These are phyloP conservation scores for Malassezia caprae DNA, from an alignment of 1,284 basidiomycete genomes.

Conservation along the genomic window DNA sequence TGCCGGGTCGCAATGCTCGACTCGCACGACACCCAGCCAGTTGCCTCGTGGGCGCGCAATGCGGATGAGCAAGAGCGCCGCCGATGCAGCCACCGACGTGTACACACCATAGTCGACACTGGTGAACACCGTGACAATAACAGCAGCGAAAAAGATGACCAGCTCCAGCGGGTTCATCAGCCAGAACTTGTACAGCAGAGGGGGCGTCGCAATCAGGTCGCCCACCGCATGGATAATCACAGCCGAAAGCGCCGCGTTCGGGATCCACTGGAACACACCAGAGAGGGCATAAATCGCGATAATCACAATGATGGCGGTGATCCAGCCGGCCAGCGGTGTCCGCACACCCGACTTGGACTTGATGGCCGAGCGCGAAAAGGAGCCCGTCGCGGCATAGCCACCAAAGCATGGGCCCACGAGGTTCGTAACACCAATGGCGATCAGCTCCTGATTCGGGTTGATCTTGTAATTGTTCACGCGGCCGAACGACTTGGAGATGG, in stretches of 20 bases:
- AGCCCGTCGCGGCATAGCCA: constrained; percentile 93
- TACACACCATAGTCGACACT: constrained; percentile 88
- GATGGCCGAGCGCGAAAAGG: constrained; percentile 91
- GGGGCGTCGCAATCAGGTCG: constrained; percentile 77
- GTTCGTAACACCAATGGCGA: constrained; percentile 95
- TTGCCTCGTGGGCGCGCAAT: constrained; percentile 81
- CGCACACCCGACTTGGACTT: constrained; percentile 93
- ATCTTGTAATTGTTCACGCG: constrained; percentile 94
- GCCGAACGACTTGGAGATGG: constrained; percentile 85
- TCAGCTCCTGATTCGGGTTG: constrained; percentile 90
- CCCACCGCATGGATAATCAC: constrained; percentile 86
- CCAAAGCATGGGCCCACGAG: constrained; percentile 57
- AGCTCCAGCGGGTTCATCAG: constrained; percentile 85
- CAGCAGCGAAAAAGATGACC: constrained; percentile 77
- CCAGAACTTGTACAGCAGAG: constrained; percentile 85
- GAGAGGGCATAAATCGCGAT: constrained; percentile 81
- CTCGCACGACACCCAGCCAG: constrained; percentile 70
- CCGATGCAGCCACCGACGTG: constrained; percentile 68
- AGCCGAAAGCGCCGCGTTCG: constrained; percentile 63
- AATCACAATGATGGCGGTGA: constrained; percentile 78
- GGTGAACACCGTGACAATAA: constrained; percentile 61
- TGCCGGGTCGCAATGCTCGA: constrained; percentile 43
- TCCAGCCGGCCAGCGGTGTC: constrained; percentile 78
- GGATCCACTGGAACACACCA: constrained; percentile 50
- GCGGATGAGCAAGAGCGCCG: constrained; percentile 74